Evolutionary conservation across 169 alveolate species (phyloP).

Genomic region (Plasmodium falciparum): DNA sequence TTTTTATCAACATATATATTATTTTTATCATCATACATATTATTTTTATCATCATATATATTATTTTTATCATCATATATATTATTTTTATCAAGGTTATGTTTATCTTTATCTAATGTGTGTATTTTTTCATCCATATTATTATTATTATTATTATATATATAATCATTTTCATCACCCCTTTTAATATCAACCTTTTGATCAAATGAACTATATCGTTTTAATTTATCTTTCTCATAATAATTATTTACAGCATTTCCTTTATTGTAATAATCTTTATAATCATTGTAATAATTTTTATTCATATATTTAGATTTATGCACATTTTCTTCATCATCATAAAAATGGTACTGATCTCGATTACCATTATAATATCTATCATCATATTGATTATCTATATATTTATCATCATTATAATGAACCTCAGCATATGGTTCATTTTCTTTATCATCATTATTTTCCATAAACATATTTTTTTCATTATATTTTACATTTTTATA

Average conservation of each 20-base stretch:
- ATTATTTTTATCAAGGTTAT: background rate
- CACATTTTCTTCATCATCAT: background rate
- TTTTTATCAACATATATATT: background rate
- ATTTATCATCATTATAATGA: too few species aligned
- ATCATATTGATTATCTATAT: too few species aligned
- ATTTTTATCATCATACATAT: background rate
- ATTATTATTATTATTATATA: background rate
- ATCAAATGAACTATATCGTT: conserved; percentile 9
- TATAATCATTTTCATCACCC: conserved; percentile 2
- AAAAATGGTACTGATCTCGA: background rate
- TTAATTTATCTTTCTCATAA: conserved; percentile 2
- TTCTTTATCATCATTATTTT: background rate
- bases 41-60: background rate
- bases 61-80: background rate
- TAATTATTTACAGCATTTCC: background rate
- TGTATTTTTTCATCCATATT: too few species aligned
- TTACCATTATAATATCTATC: background rate
- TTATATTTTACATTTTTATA: background rate
- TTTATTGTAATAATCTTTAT: background rate
- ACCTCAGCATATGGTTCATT: background rate
- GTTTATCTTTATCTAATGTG: background rate
- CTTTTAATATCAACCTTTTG: conserved; percentile 1
- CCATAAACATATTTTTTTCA: background rate
- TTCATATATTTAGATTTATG: background rate
- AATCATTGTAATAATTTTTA: background rate